Conservation (phyloP, 352 stramenopile genomes). For the Phytopythium montanum region DNA sequence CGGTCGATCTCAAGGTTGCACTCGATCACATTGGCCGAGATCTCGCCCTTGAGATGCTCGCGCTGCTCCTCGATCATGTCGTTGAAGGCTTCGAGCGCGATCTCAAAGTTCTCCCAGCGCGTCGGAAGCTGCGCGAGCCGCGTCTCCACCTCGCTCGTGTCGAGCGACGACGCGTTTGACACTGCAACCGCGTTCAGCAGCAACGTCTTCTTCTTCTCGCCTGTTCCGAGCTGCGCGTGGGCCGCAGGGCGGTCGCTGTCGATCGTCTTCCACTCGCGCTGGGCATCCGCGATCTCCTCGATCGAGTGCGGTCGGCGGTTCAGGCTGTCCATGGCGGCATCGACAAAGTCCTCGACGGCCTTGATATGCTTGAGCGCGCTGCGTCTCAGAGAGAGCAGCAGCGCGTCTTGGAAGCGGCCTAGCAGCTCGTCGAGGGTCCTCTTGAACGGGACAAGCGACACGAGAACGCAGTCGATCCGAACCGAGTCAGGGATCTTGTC, state of each 20-base stretch:
- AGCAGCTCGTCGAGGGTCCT: slow-evolving; percentile 82
- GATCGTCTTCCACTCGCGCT: slow-evolving; percentile 90
- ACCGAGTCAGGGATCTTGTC: slow-evolving; percentile 91
- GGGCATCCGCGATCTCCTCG: slow-evolving; percentile 89
- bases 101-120: slow-evolving; percentile 93
- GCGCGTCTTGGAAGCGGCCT: slow-evolving; percentile 77
- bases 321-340: slow-evolving; percentile 86
- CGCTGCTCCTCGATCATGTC: slow-evolving; percentile 95
- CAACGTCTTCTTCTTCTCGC: slow-evolving; percentile 85
- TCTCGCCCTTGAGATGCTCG: slow-evolving; percentile 85
- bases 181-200: slow-evolving; percentile 35
- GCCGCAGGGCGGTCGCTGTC: slow-evolving; percentile 55
- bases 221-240: slow-evolving; percentile 56
- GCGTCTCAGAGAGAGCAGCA: slow-evolving; percentile 85
- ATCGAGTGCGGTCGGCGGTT: slow-evolving; percentile 89
- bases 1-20: slow-evolving; percentile 90
- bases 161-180: slow-evolving; percentile 27
- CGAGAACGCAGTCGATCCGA: slow-evolving; percentile 89
- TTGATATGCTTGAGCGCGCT: slow-evolving; percentile 76
- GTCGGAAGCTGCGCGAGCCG: slow-evolving; percentile 75
- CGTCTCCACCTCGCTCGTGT: slow-evolving; percentile 75
- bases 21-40: slow-evolving; percentile 87
- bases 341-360: slow-evolving; percentile 88
- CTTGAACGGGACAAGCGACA: slow-evolving; percentile 90
- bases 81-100: slow-evolving; percentile 93